These are phyloP conservation scores for Penicillium sp. DNA, from an alignment of 2,329 filamentous ascomycete species.

Conservation along the genomic window DNA sequence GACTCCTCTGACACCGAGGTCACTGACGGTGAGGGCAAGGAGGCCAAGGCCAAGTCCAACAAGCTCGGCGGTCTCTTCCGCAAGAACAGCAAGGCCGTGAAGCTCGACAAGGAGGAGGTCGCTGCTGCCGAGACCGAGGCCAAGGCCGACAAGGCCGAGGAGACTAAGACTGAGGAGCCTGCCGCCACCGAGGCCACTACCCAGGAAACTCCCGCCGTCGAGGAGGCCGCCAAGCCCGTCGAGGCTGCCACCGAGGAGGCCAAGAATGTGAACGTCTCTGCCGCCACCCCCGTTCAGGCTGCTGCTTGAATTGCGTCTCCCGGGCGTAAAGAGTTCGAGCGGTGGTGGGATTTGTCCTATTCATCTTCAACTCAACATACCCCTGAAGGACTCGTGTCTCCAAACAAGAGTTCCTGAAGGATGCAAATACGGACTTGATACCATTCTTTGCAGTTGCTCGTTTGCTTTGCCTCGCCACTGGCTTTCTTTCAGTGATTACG, in stretches of 20 bases:
- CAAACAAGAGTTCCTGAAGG: constrained; percentile 13
- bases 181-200: constrained; percentile 20
- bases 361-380: constrained; percentile 26
- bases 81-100: constrained; percentile 49
- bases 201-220: constrained; percentile 21
- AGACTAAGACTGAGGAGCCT: constrained; percentile 20
- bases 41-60: constrained; percentile 42
- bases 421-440: constrained; percentile 21
- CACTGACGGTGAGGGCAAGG: constrained; percentile 45
- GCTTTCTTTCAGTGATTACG: constrained; percentile 13
- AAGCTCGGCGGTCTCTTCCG: constrained; percentile 51
- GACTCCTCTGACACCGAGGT: constrained; percentile 50
- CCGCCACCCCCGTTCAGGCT: constrained; percentile 41
- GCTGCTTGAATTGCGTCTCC: constrained; percentile 40
- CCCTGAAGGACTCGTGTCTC: constrained; percentile 19
- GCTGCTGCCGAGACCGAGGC: constrained; percentile 32
- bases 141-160: constrained; percentile 32
- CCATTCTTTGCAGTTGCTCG: constrained; percentile 17
- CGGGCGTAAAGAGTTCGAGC: constrained; percentile 41
- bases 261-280: constrained; percentile 35
- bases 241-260: constrained; percentile 29
- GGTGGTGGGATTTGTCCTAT: constrained; percentile 41
- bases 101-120: constrained; percentile 42
- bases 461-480: constrained; percentile 31
- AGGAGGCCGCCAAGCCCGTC: constrained; percentile 26